Evolutionary conservation across 805 yeast species (phyloP).

Genomic region (Kluyveromyces lactis): DNA sequence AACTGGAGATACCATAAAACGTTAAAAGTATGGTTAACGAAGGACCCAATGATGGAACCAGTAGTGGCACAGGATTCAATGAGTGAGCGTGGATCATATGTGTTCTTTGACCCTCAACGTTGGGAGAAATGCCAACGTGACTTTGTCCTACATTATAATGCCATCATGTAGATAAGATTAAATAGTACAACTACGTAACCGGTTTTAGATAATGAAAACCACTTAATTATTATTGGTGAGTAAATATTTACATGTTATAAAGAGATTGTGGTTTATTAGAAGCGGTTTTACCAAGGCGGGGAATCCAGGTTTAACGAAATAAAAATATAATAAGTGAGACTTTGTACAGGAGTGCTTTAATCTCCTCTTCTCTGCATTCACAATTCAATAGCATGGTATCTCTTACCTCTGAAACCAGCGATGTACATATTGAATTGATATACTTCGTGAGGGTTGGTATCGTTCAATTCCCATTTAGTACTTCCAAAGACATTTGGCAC

Average conservation of each 20-base stretch:
- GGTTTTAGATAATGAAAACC: too few species aligned
- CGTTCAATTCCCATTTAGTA: conserved; percentile 92
- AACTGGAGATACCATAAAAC: conserved; percentile 98
- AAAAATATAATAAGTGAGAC: neutral
- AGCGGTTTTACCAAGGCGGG: too few species aligned
- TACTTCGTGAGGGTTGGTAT: conserved; percentile 83
- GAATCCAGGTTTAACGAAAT: neutral
- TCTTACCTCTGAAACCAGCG: conserved; percentile 91
- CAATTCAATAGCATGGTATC: conserved; percentile 73
- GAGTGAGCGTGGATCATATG: conserved; percentile 87
- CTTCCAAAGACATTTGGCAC: conserved; percentile 69
- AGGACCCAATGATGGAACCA: conserved; percentile 85
- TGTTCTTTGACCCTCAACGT: conserved; percentile 88
- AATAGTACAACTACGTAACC: neutral
- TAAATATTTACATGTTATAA: too few species aligned
- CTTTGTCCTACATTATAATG: conserved; percentile 51
- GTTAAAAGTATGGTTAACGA: conserved; percentile 92
- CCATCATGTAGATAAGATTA: conserved; percentile 58
- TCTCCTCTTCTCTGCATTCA: too few species aligned
- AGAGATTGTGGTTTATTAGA: too few species aligned
- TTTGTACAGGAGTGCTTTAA: neutral
- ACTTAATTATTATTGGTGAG: too few species aligned
- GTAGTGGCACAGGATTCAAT: conserved; percentile 61
- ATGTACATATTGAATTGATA: conserved; percentile 86
- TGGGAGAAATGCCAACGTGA: conserved; percentile 91